Base-by-base conservation (phyloP, 1,139 yeast genomes). In the Lodderomyces beijingensis region DNA sequence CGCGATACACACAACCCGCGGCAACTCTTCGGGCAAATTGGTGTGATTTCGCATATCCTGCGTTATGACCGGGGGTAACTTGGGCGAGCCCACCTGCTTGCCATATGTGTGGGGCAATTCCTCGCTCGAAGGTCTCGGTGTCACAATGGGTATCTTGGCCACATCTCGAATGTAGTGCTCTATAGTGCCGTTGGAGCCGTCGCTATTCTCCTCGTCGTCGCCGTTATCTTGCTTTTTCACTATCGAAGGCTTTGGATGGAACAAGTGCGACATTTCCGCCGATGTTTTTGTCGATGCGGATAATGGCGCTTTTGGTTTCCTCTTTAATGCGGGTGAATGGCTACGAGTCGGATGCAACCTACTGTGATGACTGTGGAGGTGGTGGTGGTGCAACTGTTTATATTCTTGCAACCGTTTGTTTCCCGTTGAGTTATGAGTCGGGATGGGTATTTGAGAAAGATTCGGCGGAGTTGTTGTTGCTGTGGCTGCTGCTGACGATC, bases 1-100 rank as follows among this genome's bases (percentile, higher is more conserved):
- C 3, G 95, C 95, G 40, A 87, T 74, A 57, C 98, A 91, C 49
- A 72, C 71, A n/a, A 91, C 97, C 21, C 53, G 44, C 2, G 97
- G 97, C 40, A 60, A 50, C 3, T 30, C 41, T 28, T 55, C 61
- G 9, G 59, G 62, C 23, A 59, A 45, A 13, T 62, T 62, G 17
- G 41, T 31, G 10, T 35, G 33, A 25, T 43, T 34, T 22, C 45
- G 37, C 28, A 38, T 37, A 12, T 37, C 44, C 30, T 43, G 42
- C 7, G 44, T 30, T 19, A 41, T 34, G 7, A 36, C 32, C 22
- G 45, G 44, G 18, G 45, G 44, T 16, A 38, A 30, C 23, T 35
- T 36, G 21, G 45, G 45, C 6, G 44, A 27, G 12, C 31, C 30
- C 4, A 27, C 12, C 4, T 32, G 31, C 20, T 24, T 21, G 6